These are phyloP conservation scores for Suhomyces kilbournensis DNA, from an alignment of 805 yeast genomes.

Conservation along the genomic window DNA sequence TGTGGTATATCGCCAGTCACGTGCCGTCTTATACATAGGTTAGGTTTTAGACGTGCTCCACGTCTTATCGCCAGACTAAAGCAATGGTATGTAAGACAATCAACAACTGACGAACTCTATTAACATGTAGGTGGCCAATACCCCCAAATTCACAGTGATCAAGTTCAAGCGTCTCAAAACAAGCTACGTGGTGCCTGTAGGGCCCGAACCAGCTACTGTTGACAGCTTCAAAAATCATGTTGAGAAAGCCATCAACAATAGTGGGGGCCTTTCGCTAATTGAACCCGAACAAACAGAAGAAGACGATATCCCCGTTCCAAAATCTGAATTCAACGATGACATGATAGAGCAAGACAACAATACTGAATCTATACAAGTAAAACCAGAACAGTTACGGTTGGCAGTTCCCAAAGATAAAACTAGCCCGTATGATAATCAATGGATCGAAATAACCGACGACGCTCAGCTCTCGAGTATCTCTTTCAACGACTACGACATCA, in stretches of 20 bases:
- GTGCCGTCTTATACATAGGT: background rate
- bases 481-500: slow-evolving; percentile 38
- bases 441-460: slow-evolving; percentile 32
- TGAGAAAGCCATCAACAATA: slow-evolving; percentile 36
- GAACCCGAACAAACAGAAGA: slow-evolving; percentile 2
- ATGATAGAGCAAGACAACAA: slow-evolving; percentile 4
- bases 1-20: background rate
- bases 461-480: slow-evolving; percentile 24
- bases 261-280: slow-evolving; percentile 46
- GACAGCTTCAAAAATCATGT: background rate
- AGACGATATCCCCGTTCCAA: slow-evolving; percentile 23
- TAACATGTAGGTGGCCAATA: background rate
- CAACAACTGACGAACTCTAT: background rate
- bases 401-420: slow-evolving; percentile 43
- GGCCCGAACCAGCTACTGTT: background rate
- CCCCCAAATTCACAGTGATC: slow-evolving; percentile 22
- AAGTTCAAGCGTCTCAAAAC: slow-evolving; percentile 34
- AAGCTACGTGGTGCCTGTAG: slow-evolving; percentile 30
- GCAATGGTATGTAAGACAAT: background rate
- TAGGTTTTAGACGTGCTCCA: background rate
- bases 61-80: background rate
- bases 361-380: background rate
- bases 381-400: slow-evolving; percentile 26
- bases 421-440: slow-evolving; percentile 31
- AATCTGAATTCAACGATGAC: slow-evolving; percentile 4